phyloP scores from a whole-genome alignment of 2,329 filamentous ascomycete species.

The Aspergillus aculeatinus region DNA sequence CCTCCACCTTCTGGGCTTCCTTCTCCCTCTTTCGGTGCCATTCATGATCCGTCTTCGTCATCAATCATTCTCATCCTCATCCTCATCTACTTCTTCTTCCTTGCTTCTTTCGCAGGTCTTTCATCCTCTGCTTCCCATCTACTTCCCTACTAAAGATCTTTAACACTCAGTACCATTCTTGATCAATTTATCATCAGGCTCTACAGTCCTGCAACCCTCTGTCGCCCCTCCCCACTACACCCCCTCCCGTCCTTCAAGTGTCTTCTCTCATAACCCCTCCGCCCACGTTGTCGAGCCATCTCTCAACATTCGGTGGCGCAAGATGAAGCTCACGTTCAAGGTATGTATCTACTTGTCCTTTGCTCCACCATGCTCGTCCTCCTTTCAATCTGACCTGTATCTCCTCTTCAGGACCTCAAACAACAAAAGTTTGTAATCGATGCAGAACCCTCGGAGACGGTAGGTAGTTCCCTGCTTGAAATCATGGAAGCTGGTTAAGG shows the following conservation, averaged over 20 bases:
- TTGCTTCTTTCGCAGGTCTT: slow-evolving; percentile 1
- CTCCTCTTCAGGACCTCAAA: slow-evolving; percentile 75
- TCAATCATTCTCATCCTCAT: slow-evolving; percentile 18
- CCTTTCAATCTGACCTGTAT: neutral
- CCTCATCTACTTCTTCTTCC: slow-evolving; percentile 14
- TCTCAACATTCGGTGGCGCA: slow-evolving; percentile 39
- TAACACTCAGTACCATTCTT: neutral
- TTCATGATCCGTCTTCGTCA: no score
- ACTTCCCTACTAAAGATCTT: neutral
- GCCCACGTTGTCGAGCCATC: slow-evolving; percentile 19
- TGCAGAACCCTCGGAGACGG: slow-evolving; percentile 86
- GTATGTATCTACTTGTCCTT: slow-evolving; percentile 38
- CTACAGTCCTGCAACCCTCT: neutral
- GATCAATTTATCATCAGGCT: neutral
- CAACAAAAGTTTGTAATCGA: slow-evolving; percentile 98
- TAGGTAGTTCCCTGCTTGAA: slow-evolving; percentile 50
- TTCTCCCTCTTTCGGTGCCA: slow-evolving; percentile 13
- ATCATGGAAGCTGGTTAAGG: slow-evolving; percentile 13
- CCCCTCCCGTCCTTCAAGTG: neutral
- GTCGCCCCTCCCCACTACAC: neutral
- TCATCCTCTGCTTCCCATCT: slow-evolving; percentile 1
- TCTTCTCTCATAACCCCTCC: slow-evolving; percentile 14
- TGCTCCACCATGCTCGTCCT: neutral
- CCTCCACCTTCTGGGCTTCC: neutral
- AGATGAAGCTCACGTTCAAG: slow-evolving; percentile 73